Percentiles rank a stretch among this genome's conserved stretches.
phyloP scores from a whole-genome alignment of 768 basidiomycete genomes.

The Lactarius tabidus region DNA sequence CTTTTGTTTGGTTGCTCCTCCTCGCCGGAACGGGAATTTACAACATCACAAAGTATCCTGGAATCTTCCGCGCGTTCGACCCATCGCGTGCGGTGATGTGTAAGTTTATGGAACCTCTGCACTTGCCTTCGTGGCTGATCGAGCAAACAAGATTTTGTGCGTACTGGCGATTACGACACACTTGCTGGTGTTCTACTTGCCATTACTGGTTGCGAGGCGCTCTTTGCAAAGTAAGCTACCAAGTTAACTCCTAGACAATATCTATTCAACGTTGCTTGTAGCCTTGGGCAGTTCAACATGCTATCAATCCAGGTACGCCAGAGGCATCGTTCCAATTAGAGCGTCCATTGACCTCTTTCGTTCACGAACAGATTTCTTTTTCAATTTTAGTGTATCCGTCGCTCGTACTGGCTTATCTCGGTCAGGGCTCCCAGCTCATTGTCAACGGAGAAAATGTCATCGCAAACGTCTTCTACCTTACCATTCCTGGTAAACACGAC shows the following conservation, averaged over 20 bases:
- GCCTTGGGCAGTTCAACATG: constrained; percentile 65
- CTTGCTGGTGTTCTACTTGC: constrained; percentile 62
- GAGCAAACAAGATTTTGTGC: constrained; percentile 49
- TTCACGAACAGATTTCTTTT: constrained; percentile 45
- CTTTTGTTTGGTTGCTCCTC: constrained; percentile 53
- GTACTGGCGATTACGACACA: constrained; percentile 56
- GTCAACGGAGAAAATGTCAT: constrained; percentile 46
- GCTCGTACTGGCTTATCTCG: constrained; percentile 62
- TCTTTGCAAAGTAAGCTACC: constrained; percentile 54
- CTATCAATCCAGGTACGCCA: constrained; percentile 48
- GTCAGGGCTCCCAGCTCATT: constrained; percentile 64
- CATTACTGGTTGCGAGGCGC: constrained; percentile 66
- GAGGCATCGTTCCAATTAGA: background rate
- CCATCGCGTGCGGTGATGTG: constrained; percentile 62
- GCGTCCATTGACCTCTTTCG: background rate
- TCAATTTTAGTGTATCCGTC: constrained; percentile 51
- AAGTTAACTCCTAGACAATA: background rate
- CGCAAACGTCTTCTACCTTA: constrained; percentile 55
- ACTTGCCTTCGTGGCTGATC: constrained; percentile 1
- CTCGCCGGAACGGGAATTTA: constrained; percentile 50
- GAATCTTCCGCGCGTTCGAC: constrained; percentile 62
- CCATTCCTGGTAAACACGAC: constrained; percentile 54
- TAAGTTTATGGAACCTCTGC: constrained; percentile 31
- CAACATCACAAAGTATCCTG: constrained; percentile 53
- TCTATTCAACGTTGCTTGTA: constrained; percentile 27